Base-by-base conservation (phyloP, 148 eudicot genomes). In the Rheum nobile region DNA sequence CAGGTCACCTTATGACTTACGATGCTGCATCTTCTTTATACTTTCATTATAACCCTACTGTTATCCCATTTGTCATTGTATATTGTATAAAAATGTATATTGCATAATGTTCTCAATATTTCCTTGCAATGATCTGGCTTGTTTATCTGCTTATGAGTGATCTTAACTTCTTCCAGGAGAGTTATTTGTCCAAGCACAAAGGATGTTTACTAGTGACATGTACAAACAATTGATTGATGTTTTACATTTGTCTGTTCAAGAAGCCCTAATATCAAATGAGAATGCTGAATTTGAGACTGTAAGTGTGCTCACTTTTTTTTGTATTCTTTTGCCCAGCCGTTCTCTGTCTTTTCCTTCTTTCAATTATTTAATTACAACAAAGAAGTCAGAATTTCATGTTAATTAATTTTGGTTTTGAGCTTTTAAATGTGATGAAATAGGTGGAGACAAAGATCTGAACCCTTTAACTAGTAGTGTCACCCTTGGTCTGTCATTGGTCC, bases 151-250 rank as follows among this genome's bases (percentile, higher is more conserved):
- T 82, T 63, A 42, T 44, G 44, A 24, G 41, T 74, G 73, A 32
- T 54, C 39, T 42, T 65, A 19, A 71, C 74, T 74, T 78, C 54
- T 74, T 32, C 65, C 84, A 95, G 99, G 99, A 80, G 99, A 95
- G 72, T 73, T 95, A 78, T 91, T 88, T 84, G 80, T 80, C 41
- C 96, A 91, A 78, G 92, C 99, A 71, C 90, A 87, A 80, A 81
- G 77, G 75, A 85, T 90, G 96, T 95, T 91, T 77, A 93, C 88
- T 35, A 39, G 61, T 76, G 88, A 79, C 84, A 95, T 92, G 99
- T 95, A 95, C 80, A 82, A 78, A 44, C 80, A 84, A 84, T 84
- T 95, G 81, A 83, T 91, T 22, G 84, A 84, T 70, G 81, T 86
- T 12, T 71, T 91, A 71, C 84, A 91, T 84, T 80, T 80, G 13